Evolutionary conservation across 139 green algal genomes (phyloP).

Genomic region (Gonium pectorale): DNA sequence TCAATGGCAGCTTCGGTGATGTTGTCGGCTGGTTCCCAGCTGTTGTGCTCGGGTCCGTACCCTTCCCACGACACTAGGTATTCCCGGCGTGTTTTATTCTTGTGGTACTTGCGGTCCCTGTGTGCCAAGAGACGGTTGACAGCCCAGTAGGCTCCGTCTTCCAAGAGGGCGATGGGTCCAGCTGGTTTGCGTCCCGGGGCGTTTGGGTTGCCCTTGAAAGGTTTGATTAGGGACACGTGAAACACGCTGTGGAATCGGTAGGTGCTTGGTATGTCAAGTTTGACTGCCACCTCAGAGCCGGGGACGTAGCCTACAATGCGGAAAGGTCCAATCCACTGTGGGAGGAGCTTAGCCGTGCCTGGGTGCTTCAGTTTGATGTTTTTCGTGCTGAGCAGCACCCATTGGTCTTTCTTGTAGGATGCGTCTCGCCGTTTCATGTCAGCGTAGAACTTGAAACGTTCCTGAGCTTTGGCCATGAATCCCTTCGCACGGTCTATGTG

Average conservation of each 20-base stretch:
- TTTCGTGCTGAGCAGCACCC: constrained; percentile 42
- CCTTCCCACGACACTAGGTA: constrained; percentile 4
- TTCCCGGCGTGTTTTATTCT: not conserved
- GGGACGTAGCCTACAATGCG: not conserved
- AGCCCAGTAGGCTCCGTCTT: not conserved
- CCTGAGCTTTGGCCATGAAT: constrained; percentile 25
- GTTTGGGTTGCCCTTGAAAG: not conserved
- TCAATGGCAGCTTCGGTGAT: not conserved
- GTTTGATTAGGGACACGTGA: not conserved
- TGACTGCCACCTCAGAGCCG: constrained; percentile 1
- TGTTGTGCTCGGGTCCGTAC: constrained; percentile 1
- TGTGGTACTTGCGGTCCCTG: not conserved
- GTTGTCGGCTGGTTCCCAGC: not conserved
- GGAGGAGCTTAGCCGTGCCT: constrained; percentile 3
- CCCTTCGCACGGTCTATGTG: too few relatives aligned
- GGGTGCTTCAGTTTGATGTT: constrained; percentile 19
- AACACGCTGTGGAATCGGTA: not conserved
- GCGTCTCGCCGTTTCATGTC: constrained; percentile 8
- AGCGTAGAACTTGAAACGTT: constrained; percentile 22
- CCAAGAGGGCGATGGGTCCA: not conserved
- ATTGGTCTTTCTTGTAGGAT: constrained; percentile 8
- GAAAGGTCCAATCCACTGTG: constrained; percentile 7
- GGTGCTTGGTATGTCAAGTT: not conserved
- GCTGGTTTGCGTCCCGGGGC: not conserved
- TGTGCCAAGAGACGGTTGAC: not conserved